These are phyloP conservation scores for Gryganskiella cystojenkinii DNA, from an alignment of 192 early-diverging fungal genomes.

Conservation along the genomic window DNA sequence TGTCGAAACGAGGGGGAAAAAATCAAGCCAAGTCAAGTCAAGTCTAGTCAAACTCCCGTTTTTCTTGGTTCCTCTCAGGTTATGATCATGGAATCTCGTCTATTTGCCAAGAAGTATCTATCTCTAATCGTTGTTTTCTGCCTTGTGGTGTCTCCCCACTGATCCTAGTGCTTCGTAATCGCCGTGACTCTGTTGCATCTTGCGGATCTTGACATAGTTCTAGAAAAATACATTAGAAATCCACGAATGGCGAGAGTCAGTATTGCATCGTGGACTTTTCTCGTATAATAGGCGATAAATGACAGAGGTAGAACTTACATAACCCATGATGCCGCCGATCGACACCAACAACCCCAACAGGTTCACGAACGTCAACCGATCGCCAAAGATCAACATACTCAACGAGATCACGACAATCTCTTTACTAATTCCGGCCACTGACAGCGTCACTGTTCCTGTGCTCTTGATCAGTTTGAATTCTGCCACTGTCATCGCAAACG, in stretches of 20 bases:
- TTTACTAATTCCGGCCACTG: constrained; percentile 83
- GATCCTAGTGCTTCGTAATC: constrained; percentile 28
- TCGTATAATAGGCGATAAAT: neutral
- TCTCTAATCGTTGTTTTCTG: constrained; percentile 33
- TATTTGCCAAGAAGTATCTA: neutral
- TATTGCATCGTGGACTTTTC: neutral
- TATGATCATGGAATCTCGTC: neutral
- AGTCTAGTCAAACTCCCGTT: neutral
- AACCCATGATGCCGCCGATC: constrained; percentile 67
- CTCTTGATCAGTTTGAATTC: constrained; percentile 83
- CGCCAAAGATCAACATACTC: constrained; percentile 77
- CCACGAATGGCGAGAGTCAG: neutral
- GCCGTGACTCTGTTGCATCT: constrained; percentile 31
- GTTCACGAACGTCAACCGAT: constrained; percentile 73
- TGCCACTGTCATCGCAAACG: constrained; percentile 82
- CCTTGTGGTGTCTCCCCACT: constrained; percentile 23
- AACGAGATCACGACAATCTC: constrained; percentile 82
- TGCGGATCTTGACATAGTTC: constrained; percentile 44
- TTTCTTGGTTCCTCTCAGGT: neutral
- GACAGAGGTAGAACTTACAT: constrained; percentile 32
- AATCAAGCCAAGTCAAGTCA: too few relatives aligned
- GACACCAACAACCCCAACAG: constrained; percentile 74
- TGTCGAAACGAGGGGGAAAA: too few relatives aligned
- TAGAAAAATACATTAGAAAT: neutral
- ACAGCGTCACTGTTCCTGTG: constrained; percentile 83